Evolutionary conservation across 257 asterid species (phyloP).

Genomic region (Fraxinus pennsylvanica): DNA sequence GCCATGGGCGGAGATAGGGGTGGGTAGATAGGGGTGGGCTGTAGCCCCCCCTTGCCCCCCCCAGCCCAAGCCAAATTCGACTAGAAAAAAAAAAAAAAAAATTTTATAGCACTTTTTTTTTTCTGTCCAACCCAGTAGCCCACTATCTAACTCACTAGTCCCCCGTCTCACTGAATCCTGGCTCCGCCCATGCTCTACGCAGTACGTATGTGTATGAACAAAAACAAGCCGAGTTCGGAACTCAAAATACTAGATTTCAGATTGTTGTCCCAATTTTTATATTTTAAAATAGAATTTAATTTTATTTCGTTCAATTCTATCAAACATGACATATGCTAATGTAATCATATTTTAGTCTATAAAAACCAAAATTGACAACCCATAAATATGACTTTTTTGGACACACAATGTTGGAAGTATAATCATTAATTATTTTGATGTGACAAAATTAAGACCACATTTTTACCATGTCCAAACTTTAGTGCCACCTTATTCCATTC

Average conservation of each 20-base stretch:
- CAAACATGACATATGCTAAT: slow-evolving; percentile 22
- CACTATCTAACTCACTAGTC: too few species aligned
- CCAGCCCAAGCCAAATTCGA: too few species aligned
- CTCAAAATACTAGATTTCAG: not conserved
- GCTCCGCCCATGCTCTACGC: not conserved
- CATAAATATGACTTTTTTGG: slow-evolving; percentile 23
- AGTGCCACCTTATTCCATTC: not conserved
- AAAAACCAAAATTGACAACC: slow-evolving; percentile 17
- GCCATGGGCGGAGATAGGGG: too few species aligned
- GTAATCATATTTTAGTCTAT: slow-evolving; percentile 7
- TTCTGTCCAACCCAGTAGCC: too few species aligned
- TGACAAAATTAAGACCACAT: not conserved
- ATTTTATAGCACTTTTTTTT: too few species aligned
- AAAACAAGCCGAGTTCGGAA: not conserved
- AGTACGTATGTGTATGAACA: not conserved
- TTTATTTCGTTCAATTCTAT: not conserved
- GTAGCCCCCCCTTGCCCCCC: too few species aligned
- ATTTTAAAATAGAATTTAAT: too few species aligned
- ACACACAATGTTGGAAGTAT: not conserved
- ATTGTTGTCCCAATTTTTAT: not conserved
- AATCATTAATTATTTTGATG: slow-evolving; percentile 1
- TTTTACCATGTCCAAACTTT: not conserved
- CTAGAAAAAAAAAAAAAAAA: too few species aligned
- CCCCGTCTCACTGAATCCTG: too few species aligned
- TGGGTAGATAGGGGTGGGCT: too few species aligned